A percentile compares a stretch with the other conserved stretches of the same genome.
These are phyloP conservation scores for Mortierella sp. DNA, from an alignment of 371 early-diverging fungal genomes.

Conservation along the genomic window DNA sequence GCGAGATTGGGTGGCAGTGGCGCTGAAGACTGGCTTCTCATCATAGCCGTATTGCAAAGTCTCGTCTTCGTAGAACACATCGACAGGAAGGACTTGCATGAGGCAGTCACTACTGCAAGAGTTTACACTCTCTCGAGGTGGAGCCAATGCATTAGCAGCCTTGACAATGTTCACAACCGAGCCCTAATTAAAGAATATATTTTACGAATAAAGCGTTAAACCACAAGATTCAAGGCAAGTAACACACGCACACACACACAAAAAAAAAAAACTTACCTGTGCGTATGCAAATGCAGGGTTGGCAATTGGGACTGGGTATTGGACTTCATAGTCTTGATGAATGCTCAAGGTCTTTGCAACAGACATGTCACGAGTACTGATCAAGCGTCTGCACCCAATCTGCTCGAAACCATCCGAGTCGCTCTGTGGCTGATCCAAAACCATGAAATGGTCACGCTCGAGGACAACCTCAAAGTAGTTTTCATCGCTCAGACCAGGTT, in stretches of 20 bases:
- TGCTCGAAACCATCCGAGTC: not conserved
- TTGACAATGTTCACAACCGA: constrained; percentile 27
- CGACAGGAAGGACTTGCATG: constrained; percentile 11
- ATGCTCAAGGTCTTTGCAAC: constrained; percentile 11
- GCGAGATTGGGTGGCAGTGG: constrained; percentile 13
- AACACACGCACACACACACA: too few relatives aligned
- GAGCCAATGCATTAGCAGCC: constrained; percentile 15
- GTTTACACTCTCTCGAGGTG: not conserved
- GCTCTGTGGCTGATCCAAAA: not conserved
- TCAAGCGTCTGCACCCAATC: constrained; percentile 12
- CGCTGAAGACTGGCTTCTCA: constrained; percentile 6
- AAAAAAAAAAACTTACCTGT: constrained; percentile 4
- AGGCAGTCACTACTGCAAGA: constrained; percentile 11
- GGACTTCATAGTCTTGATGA: constrained; percentile 26
- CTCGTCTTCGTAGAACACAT: constrained; percentile 15
- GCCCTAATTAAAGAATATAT: constrained; percentile 5
- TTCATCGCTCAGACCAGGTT: constrained; percentile 15
- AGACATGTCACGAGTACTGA: constrained; percentile 16
- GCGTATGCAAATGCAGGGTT: constrained; percentile 19
- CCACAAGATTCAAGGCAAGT: too few relatives aligned
- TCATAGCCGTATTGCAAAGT: constrained; percentile 13
- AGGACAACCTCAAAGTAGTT: constrained; percentile 29
- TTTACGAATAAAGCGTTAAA: too few relatives aligned
- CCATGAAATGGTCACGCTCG: constrained; percentile 26
- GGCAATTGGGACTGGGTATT: constrained; percentile 8